Percentiles rank a stretch among this genome's conserved stretches.
These are phyloP conservation scores for Lindgomyces ingoldianus DNA, from an alignment of 495 filamentous ascomycete species.

Conservation along the genomic window DNA sequence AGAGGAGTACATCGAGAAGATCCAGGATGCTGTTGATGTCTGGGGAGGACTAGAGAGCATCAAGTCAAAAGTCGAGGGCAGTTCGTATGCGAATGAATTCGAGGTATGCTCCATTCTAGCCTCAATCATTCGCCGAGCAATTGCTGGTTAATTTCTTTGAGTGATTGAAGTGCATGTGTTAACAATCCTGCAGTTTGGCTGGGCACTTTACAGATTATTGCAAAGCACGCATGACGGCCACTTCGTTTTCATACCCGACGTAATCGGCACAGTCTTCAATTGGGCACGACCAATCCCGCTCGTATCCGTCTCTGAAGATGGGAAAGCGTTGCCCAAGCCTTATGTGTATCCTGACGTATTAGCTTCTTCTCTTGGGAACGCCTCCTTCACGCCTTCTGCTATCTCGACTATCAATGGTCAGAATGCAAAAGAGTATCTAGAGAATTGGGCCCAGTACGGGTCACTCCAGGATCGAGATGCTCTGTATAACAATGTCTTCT, in stretches of 20 bases:
- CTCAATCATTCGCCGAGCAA: not conserved
- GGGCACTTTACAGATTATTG: slow-evolving; percentile 36
- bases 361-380: slow-evolving; percentile 37
- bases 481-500: slow-evolving; percentile 41
- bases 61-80: slow-evolving; percentile 27
- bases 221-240: slow-evolving; percentile 44
- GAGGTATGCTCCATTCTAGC: slow-evolving; percentile 17
- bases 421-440: slow-evolving; percentile 39
- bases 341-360: slow-evolving; percentile 43
- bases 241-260: slow-evolving; percentile 41
- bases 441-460: slow-evolving; percentile 33
- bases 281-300: slow-evolving; percentile 39
- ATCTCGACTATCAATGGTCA: slow-evolving; percentile 42
- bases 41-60: slow-evolving; percentile 38
- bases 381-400: slow-evolving; percentile 36
- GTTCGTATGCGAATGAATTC: slow-evolving; percentile 39
- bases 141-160: too few relatives aligned
- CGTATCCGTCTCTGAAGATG: slow-evolving; percentile 42
- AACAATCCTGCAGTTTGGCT: slow-evolving; percentile 37
- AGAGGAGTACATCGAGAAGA: slow-evolving; percentile 41
- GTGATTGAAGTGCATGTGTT: too few relatives aligned
- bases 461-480: slow-evolving; percentile 41
- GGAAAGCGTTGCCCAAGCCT: slow-evolving; percentile 35
- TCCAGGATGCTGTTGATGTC: slow-evolving; percentile 40
- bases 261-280: slow-evolving; percentile 40